Conservation (phyloP, 148 eudicot species). For the Selenicereus undatus region DNA sequence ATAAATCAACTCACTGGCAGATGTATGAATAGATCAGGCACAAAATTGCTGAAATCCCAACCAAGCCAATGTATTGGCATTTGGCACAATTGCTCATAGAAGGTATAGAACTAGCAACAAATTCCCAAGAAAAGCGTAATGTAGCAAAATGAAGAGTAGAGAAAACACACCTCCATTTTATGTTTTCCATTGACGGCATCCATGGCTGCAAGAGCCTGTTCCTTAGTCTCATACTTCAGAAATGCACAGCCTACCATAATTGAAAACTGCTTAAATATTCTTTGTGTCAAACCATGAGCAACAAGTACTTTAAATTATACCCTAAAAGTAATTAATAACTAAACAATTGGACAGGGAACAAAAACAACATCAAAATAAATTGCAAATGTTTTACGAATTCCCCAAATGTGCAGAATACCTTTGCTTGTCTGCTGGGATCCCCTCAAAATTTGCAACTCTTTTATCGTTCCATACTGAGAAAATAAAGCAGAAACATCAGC, state of each 20-base stretch:
- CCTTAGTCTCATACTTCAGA: constrained; percentile 89
- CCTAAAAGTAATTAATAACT: background rate
- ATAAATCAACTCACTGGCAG: background rate
- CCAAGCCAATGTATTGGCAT: too few species aligned
- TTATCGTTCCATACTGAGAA: constrained; percentile 81
- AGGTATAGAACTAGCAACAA: background rate
- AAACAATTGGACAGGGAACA: too few species aligned
- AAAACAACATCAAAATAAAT: background rate
- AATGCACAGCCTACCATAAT: constrained; percentile 79
- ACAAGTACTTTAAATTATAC: background rate
- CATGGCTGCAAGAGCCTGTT: constrained; percentile 92
- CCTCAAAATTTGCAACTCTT: constrained; percentile 87
- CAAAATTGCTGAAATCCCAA: background rate
- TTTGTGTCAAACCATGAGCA: constrained; percentile 5
- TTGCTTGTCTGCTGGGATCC: constrained; percentile 98
- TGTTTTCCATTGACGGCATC: constrained; percentile 85
- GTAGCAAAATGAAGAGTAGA: background rate
- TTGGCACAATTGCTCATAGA: background rate
- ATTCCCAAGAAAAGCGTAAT: background rate
- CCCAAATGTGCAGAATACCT: constrained; percentile 45
- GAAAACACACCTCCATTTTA: constrained; percentile 82
- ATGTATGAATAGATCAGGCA: background rate
- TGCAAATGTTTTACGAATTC: background rate
- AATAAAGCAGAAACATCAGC: constrained; percentile 80
- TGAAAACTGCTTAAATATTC: constrained; percentile 5